phyloP scores from a whole-genome alignment of 495 filamentous ascomycete species.

The Neurospora sublineolata region DNA sequence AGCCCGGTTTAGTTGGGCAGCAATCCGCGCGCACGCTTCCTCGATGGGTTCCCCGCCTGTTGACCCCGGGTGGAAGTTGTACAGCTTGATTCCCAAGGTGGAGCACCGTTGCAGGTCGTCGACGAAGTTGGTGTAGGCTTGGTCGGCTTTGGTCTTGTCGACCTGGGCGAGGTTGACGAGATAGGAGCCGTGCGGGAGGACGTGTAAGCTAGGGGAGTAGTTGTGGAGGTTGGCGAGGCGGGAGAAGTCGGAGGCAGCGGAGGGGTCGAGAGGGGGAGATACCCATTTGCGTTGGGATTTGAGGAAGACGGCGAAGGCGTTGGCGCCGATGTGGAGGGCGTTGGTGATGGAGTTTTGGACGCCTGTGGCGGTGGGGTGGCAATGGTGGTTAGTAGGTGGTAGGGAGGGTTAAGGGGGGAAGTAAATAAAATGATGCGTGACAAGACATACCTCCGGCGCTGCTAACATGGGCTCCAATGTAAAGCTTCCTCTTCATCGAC shows the following conservation, averaged over 20 bases:
- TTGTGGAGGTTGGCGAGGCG: constrained; percentile 52
- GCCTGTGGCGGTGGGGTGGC: constrained; percentile 31
- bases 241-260: constrained; percentile 56
- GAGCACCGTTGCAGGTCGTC: constrained; percentile 87
- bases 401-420: neutral
- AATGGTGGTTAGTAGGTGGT: constrained; percentile 1
- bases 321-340: constrained; percentile 70
- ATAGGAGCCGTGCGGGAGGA: constrained; percentile 90
- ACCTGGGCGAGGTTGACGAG: constrained; percentile 87
- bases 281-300: constrained; percentile 93
- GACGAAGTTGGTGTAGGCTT: constrained; percentile 76
- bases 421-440: neutral
- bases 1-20: constrained; percentile 64
- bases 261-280: constrained; percentile 63
- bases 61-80: constrained; percentile 95
- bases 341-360: constrained; percentile 84
- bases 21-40: constrained; percentile 66
- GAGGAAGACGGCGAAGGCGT: constrained; percentile 87
- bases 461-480: constrained; percentile 87
- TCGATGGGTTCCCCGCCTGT: constrained; percentile 52
- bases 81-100: constrained; percentile 73
- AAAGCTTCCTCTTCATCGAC: constrained; percentile 54
- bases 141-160: constrained; percentile 66
- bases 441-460: constrained; percentile 59
- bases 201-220: constrained; percentile 58